Evolutionary conservation across 768 basidiomycete species (phyloP).

Genomic region (Lyophyllum decastes): DNA sequence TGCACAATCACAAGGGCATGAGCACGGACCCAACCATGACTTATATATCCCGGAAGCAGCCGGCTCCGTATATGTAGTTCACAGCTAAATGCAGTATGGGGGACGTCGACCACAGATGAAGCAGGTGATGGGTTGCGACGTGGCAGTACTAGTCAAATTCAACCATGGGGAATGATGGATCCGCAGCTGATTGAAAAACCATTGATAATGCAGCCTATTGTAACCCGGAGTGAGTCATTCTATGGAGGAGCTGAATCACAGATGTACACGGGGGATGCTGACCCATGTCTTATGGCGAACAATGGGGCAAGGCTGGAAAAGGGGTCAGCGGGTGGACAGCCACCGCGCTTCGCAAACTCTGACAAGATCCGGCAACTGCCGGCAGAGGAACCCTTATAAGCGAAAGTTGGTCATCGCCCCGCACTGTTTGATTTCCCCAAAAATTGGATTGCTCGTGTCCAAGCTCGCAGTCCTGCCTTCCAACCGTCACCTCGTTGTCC

Average conservation of each 20-base stretch:
- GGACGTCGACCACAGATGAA: background rate
- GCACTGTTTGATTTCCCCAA: constrained; percentile 1
- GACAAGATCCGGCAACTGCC: constrained; percentile 2
- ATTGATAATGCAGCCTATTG: background rate
- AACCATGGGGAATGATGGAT: background rate
- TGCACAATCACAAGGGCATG: too few species aligned
- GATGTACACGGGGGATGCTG: background rate
- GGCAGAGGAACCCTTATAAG: background rate
- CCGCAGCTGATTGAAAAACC: background rate
- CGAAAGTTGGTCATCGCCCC: background rate
- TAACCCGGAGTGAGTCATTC: too few species aligned
- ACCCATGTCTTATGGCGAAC: background rate
- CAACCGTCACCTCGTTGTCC: background rate
- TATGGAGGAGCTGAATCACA: background rate
- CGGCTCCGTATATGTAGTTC: too few species aligned
- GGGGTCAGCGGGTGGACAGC: background rate
- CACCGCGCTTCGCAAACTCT: background rate
- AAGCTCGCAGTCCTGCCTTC: constrained; percentile 8
- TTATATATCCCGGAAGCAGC: too few species aligned
- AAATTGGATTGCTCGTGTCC: background rate
- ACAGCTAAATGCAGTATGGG: background rate
- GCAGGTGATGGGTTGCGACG: background rate
- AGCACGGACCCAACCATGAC: too few species aligned
- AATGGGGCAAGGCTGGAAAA: background rate
- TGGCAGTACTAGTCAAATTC: background rate